These are phyloP conservation scores for Coniella vitis DNA, from an alignment of 2,329 filamentous ascomycete species.

Conservation along the genomic window DNA sequence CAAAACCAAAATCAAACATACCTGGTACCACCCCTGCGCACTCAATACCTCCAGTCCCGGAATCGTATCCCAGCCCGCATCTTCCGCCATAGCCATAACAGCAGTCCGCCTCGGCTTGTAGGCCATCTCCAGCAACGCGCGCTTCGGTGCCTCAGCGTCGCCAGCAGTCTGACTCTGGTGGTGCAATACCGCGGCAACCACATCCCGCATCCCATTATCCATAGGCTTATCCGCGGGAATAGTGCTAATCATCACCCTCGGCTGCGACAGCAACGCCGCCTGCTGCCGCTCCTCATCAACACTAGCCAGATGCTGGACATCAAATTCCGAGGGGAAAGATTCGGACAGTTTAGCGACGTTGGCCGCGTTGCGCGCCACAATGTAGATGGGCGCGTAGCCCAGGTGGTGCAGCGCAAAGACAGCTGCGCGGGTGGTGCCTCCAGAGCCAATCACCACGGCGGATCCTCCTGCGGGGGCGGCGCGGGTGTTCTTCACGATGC, in stretches of 20 bases:
- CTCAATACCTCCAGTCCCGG: conserved; percentile 84
- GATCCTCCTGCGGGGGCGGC: conserved; percentile 32
- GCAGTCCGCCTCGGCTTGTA: conserved; percentile 84
- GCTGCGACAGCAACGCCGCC: conserved; percentile 38
- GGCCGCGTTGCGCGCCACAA: conserved; percentile 67
- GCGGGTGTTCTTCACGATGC: conserved; percentile 39
- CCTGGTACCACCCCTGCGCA: conserved; percentile 84
- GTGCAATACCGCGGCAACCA: conserved; percentile 50
- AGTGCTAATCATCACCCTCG: conserved; percentile 75
- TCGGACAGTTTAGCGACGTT: conserved; percentile 63
- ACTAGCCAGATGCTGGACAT: conserved; percentile 57
- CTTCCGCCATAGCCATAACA: conserved; percentile 75
- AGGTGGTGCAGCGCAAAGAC: conserved; percentile 82
- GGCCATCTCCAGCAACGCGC: conserved; percentile 85
- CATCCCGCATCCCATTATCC: conserved; percentile 60
- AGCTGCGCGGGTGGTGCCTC: conserved; percentile 85
- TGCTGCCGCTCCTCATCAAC: conserved; percentile 32
- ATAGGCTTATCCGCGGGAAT: conserved; percentile 85
- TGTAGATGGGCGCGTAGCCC: conserved; percentile 78
- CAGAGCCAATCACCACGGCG: conserved; percentile 81
- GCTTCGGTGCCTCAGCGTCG: conserved; percentile 29
- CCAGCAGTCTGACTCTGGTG: conserved; percentile 22
- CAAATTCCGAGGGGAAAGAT: conserved; percentile 68
- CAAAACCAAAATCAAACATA: conserved; percentile 34
- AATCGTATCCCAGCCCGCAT: conserved; percentile 74